Conservation (phyloP, 2,329 filamentous ascomycete genomes). For the Fusarium humuli region DNA sequence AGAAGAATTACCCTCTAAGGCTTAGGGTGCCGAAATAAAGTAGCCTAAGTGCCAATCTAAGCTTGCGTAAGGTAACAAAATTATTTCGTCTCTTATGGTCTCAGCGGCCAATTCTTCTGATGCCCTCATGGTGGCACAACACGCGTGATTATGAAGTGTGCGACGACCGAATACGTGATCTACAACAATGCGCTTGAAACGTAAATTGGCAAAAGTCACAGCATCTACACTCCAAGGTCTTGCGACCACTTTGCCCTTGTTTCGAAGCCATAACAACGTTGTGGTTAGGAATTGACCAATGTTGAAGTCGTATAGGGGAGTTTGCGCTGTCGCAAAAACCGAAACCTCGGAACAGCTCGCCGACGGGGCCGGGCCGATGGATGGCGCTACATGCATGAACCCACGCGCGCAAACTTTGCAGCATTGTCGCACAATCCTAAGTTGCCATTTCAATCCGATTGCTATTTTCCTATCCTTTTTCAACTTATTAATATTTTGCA, state of each 20-base stretch:
- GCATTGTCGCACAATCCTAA: background rate
- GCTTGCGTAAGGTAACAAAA: background rate
- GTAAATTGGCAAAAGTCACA: background rate
- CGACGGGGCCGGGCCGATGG: background rate
- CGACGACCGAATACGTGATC: background rate
- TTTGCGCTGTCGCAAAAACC: slow-evolving; percentile 27
- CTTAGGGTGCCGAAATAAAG: background rate
- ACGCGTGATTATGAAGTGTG: slow-evolving; percentile 3
- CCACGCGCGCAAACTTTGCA: background rate
- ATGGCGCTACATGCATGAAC: background rate
- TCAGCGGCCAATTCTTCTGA: background rate
- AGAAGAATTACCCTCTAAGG: background rate
- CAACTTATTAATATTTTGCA: background rate
- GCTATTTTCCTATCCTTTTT: background rate
- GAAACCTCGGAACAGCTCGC: background rate
- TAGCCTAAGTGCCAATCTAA: background rate
- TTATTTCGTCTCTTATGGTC: background rate
- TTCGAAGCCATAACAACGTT: background rate
- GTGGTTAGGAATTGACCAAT: background rate
- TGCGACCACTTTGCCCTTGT: slow-evolving; percentile 20
- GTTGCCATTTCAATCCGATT: background rate
- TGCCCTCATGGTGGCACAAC: background rate
- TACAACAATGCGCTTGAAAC: slow-evolving; percentile 17
- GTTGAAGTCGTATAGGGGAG: slow-evolving; percentile 8
- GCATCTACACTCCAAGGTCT: background rate